phyloP scores from a whole-genome alignment of 2,329 filamentous ascomycete species.

The Colletotrichum agaves region DNA sequence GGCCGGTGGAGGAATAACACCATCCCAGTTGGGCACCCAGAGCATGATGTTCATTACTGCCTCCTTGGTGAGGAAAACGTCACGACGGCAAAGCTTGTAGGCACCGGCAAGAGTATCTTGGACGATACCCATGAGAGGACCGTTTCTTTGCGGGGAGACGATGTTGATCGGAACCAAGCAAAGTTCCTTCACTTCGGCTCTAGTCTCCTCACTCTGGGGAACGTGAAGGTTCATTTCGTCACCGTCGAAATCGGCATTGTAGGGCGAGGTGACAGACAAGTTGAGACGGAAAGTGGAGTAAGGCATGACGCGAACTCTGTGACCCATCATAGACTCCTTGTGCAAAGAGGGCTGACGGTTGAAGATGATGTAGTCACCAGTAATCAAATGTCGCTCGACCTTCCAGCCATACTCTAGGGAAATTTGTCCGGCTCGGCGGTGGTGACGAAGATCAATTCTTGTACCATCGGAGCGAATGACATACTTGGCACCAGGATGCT shows the following conservation, averaged over 20 bases:
- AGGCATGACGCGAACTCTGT: slow-evolving; percentile 96
- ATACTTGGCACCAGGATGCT: slow-evolving; percentile 96
- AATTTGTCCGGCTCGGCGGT: slow-evolving; percentile 87
- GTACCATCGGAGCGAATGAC: slow-evolving; percentile 94
- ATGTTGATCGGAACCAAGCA: slow-evolving; percentile 99
- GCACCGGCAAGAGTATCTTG: slow-evolving; percentile 96
- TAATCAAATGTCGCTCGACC: slow-evolving; percentile 95
- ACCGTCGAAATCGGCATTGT: slow-evolving; percentile 99
- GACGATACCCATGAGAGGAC: slow-evolving; percentile 98
- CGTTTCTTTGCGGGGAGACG: slow-evolving; percentile 96
- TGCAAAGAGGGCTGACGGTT: slow-evolving; percentile 99
- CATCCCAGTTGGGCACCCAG: slow-evolving; percentile 98
- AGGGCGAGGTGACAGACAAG: slow-evolving; percentile 95
- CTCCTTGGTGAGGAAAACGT: slow-evolving; percentile 90
- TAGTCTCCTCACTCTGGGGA: slow-evolving; percentile 95
- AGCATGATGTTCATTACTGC: slow-evolving; percentile 97
- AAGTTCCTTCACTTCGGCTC: slow-evolving; percentile 91
- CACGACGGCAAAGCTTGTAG: slow-evolving; percentile 95
- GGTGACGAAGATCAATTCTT: slow-evolving; percentile 93
- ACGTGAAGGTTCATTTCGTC: slow-evolving; percentile 99
- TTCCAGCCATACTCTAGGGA: slow-evolving; percentile 97
- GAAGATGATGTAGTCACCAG: slow-evolving; percentile 98
- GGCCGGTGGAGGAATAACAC: slow-evolving; percentile 90
- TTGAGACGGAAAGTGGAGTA: slow-evolving; percentile 99
- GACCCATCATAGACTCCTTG: slow-evolving; percentile 99